Evolutionary conservation across 2,329 filamentous ascomycete genomes (phyloP).

Genomic region (Coleophoma eucalyptorum): DNA sequence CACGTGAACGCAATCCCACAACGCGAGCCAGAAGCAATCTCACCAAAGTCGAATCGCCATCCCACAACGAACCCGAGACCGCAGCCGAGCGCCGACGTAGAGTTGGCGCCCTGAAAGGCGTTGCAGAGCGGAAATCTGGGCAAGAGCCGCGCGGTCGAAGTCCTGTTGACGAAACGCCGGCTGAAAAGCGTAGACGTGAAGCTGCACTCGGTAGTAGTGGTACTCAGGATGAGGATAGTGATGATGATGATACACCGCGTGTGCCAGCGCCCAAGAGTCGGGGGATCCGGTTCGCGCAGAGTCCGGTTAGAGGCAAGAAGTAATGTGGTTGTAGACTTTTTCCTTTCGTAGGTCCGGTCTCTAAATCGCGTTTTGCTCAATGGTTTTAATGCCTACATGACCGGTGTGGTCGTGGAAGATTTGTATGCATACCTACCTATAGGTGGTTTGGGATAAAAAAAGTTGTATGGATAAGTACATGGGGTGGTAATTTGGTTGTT

Average conservation of each 20-base stretch:
- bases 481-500: too few relatives aligned
- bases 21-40: conserved; percentile 2
- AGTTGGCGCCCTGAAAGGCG: conserved; percentile 45
- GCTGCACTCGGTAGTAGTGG: conserved; percentile 63
- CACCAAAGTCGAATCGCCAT: conserved; percentile 26
- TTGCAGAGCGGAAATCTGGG: conserved; percentile 30
- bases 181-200: conserved; percentile 69
- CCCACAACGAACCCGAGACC: conserved; percentile 49
- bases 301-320: conserved; percentile 21
- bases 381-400: too few relatives aligned
- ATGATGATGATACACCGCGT: conserved; percentile 25
- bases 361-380: too few relatives aligned
- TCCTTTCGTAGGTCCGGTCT: too few relatives aligned
- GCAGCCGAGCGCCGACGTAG: conserved; percentile 66
- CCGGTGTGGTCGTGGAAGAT: too few relatives aligned
- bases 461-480: too few relatives aligned
- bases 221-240: conserved; percentile 15
- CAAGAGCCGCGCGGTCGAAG: conserved; percentile 6
- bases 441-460: too few relatives aligned
- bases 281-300: conserved; percentile 28
- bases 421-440: too few relatives aligned
- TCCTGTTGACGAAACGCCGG: conserved; percentile 62
- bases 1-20: not conserved
- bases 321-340: not conserved
- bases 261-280: conserved; percentile 22